phyloP scores from a whole-genome alignment of 1,284 basidiomycete species.

The Austroboletus novae-zelandiae region DNA sequence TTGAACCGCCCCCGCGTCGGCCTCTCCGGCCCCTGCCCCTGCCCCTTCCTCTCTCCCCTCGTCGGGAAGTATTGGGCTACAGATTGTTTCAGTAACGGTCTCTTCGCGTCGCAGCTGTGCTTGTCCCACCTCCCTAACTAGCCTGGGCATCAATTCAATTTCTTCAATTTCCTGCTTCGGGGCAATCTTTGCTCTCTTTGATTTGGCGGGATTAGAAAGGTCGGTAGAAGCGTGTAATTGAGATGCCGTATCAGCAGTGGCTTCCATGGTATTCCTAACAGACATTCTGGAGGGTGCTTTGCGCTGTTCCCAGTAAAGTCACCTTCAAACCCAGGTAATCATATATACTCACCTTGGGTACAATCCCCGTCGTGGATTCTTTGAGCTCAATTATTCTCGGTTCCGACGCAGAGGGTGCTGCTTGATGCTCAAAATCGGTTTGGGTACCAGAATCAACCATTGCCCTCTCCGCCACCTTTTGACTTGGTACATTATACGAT shows the following conservation, averaged over 20 bases:
- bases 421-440: constrained; percentile 24
- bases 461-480: constrained; percentile 6
- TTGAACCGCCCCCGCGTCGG: constrained; percentile 13
- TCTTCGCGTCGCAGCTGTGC: not conserved
- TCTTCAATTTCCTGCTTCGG: constrained; percentile 31
- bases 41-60: constrained; percentile 13
- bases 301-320: constrained; percentile 19
- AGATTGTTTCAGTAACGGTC: constrained; percentile 6
- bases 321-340: not conserved
- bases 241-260: constrained; percentile 7
- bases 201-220: constrained; percentile 24
- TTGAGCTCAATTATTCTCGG: constrained; percentile 15
- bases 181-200: constrained; percentile 29
- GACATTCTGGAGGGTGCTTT: constrained; percentile 26
- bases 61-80: constrained; percentile 13
- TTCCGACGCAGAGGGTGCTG: constrained; percentile 1
- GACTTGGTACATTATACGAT: constrained; percentile 1
- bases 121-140: constrained; percentile 19
- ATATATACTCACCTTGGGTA: constrained; percentile 17
- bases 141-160: constrained; percentile 6
- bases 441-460: constrained; percentile 25
- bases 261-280: constrained; percentile 19
- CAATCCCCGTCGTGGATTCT: constrained; percentile 16
- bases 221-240: constrained; percentile 19
- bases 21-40: constrained; percentile 16